phyloP scores from a whole-genome alignment of 495 filamentous ascomycete genomes.

The Aspergillus olivimuriae region DNA sequence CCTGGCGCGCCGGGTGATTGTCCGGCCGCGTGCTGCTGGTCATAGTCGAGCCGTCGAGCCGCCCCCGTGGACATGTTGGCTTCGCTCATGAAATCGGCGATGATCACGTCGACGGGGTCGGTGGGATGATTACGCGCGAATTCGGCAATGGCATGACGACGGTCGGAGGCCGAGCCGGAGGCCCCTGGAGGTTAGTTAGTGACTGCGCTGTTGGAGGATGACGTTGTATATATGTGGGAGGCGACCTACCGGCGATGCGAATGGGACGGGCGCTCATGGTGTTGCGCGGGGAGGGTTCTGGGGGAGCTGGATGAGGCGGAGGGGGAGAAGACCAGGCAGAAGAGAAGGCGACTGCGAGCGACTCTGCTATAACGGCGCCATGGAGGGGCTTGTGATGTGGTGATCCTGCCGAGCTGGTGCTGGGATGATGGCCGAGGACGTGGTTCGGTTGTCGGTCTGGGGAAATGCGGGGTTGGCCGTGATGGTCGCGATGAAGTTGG shows the following conservation, averaged over 20 bases:
- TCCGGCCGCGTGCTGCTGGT: constrained; percentile 2
- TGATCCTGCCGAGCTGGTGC: too few relatives aligned
- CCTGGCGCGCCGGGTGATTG: constrained; percentile 19
- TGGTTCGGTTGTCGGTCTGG: background rate
- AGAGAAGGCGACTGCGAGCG: too few relatives aligned
- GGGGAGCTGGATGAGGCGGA: too few relatives aligned
- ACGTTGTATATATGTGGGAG: background rate
- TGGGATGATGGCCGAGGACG: background rate
- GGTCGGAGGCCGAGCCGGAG: constrained; percentile 51
- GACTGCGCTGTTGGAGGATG: too few relatives aligned
- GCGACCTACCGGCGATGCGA: constrained; percentile 16
- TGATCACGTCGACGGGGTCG: constrained; percentile 51
- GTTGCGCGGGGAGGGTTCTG: too few relatives aligned
- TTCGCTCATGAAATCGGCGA: constrained; percentile 54
- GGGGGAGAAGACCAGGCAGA: background rate
- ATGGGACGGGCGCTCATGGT: constrained; percentile 17
- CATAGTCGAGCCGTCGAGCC: constrained; percentile 35
- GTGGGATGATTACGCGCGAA: constrained; percentile 42
- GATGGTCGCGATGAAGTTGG: too few relatives aligned
- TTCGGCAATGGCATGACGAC: constrained; percentile 47
- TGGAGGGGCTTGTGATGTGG: too few relatives aligned
- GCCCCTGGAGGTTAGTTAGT: constrained; percentile 19
- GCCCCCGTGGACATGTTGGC: constrained; percentile 44
- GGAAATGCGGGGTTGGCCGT: background rate
- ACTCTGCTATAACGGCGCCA: too few relatives aligned